These are phyloP conservation scores for Physaria fendleri DNA, from an alignment of 345 rosid species.

Conservation along the genomic window DNA sequence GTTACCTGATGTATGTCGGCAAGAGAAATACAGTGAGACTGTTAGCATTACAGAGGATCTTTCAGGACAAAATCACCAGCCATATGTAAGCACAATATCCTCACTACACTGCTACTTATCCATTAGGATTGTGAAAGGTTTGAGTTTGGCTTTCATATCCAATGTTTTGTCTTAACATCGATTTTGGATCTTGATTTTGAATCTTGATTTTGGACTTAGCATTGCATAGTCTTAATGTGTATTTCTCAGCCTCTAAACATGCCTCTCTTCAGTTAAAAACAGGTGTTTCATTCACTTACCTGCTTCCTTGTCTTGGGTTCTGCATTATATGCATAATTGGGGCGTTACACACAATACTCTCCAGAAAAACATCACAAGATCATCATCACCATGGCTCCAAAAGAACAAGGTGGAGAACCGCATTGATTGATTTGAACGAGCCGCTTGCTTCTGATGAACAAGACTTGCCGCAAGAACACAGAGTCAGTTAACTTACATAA, in stretches of 20 bases:
- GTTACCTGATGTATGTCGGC: slow-evolving; percentile 1
- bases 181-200: background rate
- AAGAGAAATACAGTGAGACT: slow-evolving; percentile 14
- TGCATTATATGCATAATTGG: slow-evolving; percentile 19
- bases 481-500: background rate
- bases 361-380: background rate
- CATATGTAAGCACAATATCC: slow-evolving; percentile 15
- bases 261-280: slow-evolving; percentile 21
- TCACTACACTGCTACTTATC: background rate
- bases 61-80: slow-evolving; percentile 1
- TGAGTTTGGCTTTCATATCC: background rate
- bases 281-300: slow-evolving; percentile 13
- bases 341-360: background rate
- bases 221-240: background rate
- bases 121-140: background rate
- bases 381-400: slow-evolving; percentile 15
- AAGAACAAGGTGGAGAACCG: slow-evolving; percentile 24
- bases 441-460: slow-evolving; percentile 17
- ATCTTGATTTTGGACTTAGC: background rate
- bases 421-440: slow-evolving; percentile 14
- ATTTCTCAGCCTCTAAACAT: background rate
- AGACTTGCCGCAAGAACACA: background rate
- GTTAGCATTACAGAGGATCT: background rate
- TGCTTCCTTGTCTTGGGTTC: slow-evolving; percentile 24
- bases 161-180: background rate